Evolutionary conservation across 768 basidiomycete genomes (phyloP), one percentile per base, ranked within the genome.

Genomic region (Boletus rubroflammeus): DNA sequence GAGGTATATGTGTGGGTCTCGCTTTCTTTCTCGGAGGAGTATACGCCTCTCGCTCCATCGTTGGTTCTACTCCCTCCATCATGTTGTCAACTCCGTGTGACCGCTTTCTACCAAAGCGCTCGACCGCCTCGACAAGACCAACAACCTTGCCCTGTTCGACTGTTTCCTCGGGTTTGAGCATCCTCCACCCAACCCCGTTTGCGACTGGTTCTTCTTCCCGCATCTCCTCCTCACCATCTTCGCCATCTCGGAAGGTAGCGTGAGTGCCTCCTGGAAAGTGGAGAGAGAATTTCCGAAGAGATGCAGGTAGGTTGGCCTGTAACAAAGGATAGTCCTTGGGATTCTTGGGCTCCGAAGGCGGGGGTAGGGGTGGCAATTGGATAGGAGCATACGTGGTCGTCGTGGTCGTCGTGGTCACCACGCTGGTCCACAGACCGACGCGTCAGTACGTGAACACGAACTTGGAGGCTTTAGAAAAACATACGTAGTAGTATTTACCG

Each of bases 371-470:
- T 2, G 91, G 91, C 3, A 93, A 69, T 36, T 83, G 86, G 58
- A 93, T 91, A n/a, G 91, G 91, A 51, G 91, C 86, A 74, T 93
- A 92, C 11, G 86, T 84, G 2, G 92, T 93, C 1, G 91, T 93
- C 2, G 92, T 93, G 0, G 89, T 91, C 2, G 92, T 93, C n/a
- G 88, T 93, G 46, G 91, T 93, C 62, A 90, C 86, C 63, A 93
- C 89, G 50, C 91, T 93, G 66, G 35, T 60, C 39, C 58, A 55
- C 40, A 36, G 55, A 59, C 47, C 53, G 55, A 60, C 62, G 57
- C 67, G 67, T 64, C 53, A 68, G 55, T 53, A 51, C 36, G 41
- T 39, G 55, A 43, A 53, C 23, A 25, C 14, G 25, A 11, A 49
- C 26, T n/a, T 9, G 51, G 31, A 47, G 28, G 47, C 25, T 11